Evolutionary conservation across 2,329 filamentous ascomycete species (phyloP), one percentile per base, ranked within the genome.

Genomic region (Colletotrichum chlorophyti): DNA sequence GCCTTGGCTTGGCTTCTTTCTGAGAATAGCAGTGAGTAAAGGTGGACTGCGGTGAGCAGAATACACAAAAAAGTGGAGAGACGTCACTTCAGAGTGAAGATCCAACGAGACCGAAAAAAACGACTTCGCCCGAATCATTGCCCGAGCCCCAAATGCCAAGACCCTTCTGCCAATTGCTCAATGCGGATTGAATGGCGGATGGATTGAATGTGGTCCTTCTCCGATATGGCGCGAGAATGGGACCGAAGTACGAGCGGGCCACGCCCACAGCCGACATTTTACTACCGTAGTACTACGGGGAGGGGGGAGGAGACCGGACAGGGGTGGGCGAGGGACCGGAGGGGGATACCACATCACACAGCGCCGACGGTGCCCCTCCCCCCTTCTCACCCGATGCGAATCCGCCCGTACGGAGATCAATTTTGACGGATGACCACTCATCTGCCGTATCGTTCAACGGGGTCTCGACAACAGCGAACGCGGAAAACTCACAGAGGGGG

Each of bases 161-260:
- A 54, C 9, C n/a, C 32, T 29, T 32, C 35, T 37, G 41, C 29
- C 48, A 41, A 48, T n/a, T 29, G 34, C 17, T 41, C 48, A 41
- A 42, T 41, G 41, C 47, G 29, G 37, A 6, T 14, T 34, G 38
- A 41, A 47, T n/a, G 49, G 34, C 49, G 37, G 26, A 53, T 40
- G 34, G 50, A 34, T 53, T 46, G 21, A 34, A 42, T 47, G 49
- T 31, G 35, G 49, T 17, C 54, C 54, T n/a, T n/a, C n/a, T n/a
- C 54, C 35, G 15, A n/a, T 23, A 49, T 54, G 50, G 51, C 50
- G 55, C 50, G 42, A 58, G 29, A 58, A 53, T 53, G 21, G 49
- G 27, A 49, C 55, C 50, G 55, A 49, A 43, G 42, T 48, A 43
- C 23, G 42, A 32, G 54, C 54, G 54, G 41, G 49, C 34, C 54